These are phyloP conservation scores for Sporisorium scitamineum DNA, from an alignment of 1,284 basidiomycete genomes.

Conservation along the genomic window DNA sequence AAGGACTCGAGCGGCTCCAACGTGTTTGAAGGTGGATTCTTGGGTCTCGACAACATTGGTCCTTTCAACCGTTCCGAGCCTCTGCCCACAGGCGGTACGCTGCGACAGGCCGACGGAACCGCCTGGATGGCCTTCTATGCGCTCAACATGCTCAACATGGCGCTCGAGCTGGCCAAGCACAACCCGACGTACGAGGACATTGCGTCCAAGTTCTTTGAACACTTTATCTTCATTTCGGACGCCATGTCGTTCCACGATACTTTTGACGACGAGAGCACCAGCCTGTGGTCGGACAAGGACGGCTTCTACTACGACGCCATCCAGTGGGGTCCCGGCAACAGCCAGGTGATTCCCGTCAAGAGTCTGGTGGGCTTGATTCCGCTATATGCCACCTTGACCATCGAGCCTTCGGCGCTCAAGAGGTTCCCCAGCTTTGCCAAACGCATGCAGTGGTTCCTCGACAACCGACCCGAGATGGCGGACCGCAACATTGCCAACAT, in stretches of 20 bases:
- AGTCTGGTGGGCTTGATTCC: slow-evolving; percentile 95
- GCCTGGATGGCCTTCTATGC: slow-evolving; percentile 99
- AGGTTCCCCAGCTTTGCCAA: slow-evolving; percentile 97
- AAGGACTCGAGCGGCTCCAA: slow-evolving; percentile 95
- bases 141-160: slow-evolving; percentile 96
- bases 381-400: slow-evolving; percentile 90
- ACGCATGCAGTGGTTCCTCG: slow-evolving; percentile 97
- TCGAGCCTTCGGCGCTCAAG: slow-evolving; percentile 89
- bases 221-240: slow-evolving; percentile 66
- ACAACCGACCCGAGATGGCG: slow-evolving; percentile 87
- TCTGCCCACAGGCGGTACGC: slow-evolving; percentile 81
- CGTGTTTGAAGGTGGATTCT: slow-evolving; percentile 97
- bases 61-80: slow-evolving; percentile 98
- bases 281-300: slow-evolving; percentile 94
- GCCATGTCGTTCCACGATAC: slow-evolving; percentile 90
- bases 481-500: slow-evolving; percentile 96
- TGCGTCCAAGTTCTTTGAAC: slow-evolving; percentile 97
- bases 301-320: slow-evolving; percentile 99
- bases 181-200: slow-evolving; percentile 98
- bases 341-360: slow-evolving; percentile 89
- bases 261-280: slow-evolving; percentile 75
- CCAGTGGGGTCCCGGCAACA: slow-evolving; percentile 77
- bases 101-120: slow-evolving; percentile 97
- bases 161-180: slow-evolving; percentile 95
- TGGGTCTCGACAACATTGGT: slow-evolving; percentile 97